Evolutionary conservation across 257 asterid genomes (phyloP).

Genomic region (Fraxinus cuspidata): DNA sequence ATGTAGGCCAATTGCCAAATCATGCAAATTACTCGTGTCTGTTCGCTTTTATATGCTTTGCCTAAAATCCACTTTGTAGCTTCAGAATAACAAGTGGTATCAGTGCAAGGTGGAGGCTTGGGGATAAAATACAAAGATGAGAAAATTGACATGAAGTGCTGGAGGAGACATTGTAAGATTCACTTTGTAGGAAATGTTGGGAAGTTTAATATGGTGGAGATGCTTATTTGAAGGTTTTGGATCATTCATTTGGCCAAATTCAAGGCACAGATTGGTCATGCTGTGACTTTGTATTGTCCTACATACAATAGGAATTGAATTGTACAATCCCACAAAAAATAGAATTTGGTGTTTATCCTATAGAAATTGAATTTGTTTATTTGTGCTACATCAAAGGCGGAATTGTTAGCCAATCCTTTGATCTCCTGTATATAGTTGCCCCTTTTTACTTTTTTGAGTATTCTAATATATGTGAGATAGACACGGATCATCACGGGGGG

Average conservation of each 20-base stretch:
- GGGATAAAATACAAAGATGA: neutral
- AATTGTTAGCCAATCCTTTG: neutral
- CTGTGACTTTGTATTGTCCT: neutral
- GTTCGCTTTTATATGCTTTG: neutral
- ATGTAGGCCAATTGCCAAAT: no score
- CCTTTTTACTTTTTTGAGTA: neutral
- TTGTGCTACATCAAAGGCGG: neutral
- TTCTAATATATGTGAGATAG: no score
- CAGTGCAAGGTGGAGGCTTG: neutral
- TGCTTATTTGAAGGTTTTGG: no score
- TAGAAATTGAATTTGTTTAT: neutral
- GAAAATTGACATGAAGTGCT: no score
- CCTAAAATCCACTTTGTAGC: neutral
- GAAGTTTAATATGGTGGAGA: no score
- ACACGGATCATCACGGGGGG: neutral
- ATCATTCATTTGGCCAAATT: no score
- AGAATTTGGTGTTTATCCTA: neutral
- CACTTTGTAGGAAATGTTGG: no score
- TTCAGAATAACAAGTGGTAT: neutral
- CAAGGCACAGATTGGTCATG: no score
- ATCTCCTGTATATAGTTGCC: neutral
- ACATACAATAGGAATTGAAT: neutral
- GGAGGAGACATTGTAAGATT: no score
- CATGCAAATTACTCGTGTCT: no score
- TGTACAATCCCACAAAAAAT: neutral